Conservation (phyloP, 2,329 filamentous ascomycete species). For the Aureobasidium lini region DNA sequence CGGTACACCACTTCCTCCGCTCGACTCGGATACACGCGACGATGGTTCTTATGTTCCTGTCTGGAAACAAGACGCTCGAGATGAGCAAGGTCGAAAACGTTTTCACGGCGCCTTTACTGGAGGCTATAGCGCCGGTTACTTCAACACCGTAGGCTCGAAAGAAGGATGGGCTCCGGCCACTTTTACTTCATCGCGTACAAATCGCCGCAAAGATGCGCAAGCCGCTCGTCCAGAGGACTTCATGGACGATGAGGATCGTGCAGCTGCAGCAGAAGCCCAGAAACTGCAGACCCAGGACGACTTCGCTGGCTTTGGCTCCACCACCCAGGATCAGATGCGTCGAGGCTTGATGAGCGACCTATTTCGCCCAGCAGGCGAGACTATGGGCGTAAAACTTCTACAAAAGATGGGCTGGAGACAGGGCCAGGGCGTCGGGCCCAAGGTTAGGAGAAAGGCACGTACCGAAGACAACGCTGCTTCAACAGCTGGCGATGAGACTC, state of each 20-base stretch:
- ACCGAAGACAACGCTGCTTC: slow-evolving; percentile 20
- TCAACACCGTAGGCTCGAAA: slow-evolving; percentile 96
- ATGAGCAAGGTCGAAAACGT: slow-evolving; percentile 82
- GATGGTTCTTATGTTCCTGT: slow-evolving; percentile 87
- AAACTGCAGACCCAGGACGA: slow-evolving; percentile 63
- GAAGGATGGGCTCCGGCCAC: slow-evolving; percentile 93
- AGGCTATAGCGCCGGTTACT: slow-evolving; percentile 95
- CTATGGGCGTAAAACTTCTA: slow-evolving; percentile 76
- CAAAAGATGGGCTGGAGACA: slow-evolving; percentile 94
- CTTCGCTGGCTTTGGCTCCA: slow-evolving; percentile 70
- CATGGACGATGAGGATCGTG: slow-evolving; percentile 96
- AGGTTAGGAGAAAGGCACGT: slow-evolving; percentile 65
- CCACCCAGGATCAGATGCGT: slow-evolving; percentile 46
- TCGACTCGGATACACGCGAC: slow-evolving; percentile 69
- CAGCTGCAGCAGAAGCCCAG: slow-evolving; percentile 72
- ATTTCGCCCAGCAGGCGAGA: slow-evolving; percentile 66
- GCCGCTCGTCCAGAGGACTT: slow-evolving; percentile 76
- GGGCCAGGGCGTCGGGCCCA: slow-evolving; percentile 87
- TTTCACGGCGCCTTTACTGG: slow-evolving; percentile 95
- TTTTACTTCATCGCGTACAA: slow-evolving; percentile 82
- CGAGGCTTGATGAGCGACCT: slow-evolving; percentile 60
- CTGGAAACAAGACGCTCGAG: slow-evolving; percentile 98
- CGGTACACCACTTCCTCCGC: slow-evolving; percentile 75
- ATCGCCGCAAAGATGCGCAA: slow-evolving; percentile 61
- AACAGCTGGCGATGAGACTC: slow-evolving; percentile 37